These are phyloP conservation scores for Zygnema cylindricum DNA, from an alignment of 139 green algal genomes.

Conservation along the genomic window DNA sequence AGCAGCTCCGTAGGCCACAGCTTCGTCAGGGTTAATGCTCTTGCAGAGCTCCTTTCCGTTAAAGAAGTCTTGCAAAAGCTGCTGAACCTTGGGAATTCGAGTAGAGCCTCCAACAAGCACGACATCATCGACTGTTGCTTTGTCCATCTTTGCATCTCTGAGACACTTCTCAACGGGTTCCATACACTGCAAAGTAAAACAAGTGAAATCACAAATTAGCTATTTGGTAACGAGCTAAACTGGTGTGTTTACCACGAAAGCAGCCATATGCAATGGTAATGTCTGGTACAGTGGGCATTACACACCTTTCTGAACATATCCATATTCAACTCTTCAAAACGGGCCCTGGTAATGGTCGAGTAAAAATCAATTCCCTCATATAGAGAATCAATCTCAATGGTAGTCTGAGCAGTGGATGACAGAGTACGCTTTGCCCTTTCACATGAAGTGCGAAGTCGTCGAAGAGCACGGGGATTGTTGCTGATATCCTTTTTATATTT, in stretches of 20 bases:
- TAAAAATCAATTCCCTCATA: constrained; percentile 98
- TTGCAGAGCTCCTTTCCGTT: constrained; percentile 99
- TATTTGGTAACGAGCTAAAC: no score
- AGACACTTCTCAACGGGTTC: constrained; percentile 58
- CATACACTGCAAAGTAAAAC: constrained; percentile 69
- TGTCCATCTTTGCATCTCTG: neutral
- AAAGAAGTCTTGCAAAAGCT: constrained; percentile 76
- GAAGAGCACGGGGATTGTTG: constrained; percentile 77
- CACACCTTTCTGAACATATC: constrained; percentile 93
- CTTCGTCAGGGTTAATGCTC: constrained; percentile 98
- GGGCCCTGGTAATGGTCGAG: constrained; percentile 91
- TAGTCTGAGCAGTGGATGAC: constrained; percentile 86
- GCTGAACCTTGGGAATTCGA: neutral
- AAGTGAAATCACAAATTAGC: constrained; percentile 81
- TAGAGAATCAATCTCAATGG: constrained; percentile 96
- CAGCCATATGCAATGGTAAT: no score
- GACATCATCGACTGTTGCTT: neutral
- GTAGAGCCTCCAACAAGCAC: constrained; percentile 1
- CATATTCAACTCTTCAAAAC: constrained; percentile 99
- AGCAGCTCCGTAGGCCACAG: constrained; percentile 97
- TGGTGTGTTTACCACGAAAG: no score
- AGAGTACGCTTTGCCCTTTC: constrained; percentile 94
- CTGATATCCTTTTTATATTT: constrained; percentile 95
- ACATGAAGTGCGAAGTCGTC: constrained; percentile 85
- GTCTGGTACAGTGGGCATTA: constrained; percentile 8